Conservation (phyloP, 2,329 filamentous ascomycete species). For the Pseudogymnoascus verrucosus region DNA sequence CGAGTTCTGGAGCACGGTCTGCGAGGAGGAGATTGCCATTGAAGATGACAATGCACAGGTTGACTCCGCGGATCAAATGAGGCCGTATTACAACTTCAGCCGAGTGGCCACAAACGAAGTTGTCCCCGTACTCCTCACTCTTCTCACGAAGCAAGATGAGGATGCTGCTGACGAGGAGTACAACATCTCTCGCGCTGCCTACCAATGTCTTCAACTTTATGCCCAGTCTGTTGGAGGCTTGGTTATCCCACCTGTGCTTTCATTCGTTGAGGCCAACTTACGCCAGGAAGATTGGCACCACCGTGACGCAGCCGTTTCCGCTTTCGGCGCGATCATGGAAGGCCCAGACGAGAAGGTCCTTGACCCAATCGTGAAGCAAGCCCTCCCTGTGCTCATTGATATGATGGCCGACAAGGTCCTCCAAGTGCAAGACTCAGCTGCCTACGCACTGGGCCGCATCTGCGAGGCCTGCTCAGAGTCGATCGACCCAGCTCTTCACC, state of each 20-base stretch:
- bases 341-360: conserved; percentile 88
- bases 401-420: conserved; percentile 86
- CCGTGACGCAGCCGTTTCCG: conserved; percentile 90
- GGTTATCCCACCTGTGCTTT: conserved; percentile 77
- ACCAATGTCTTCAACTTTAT: conserved; percentile 94
- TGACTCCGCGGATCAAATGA: conserved; percentile 46
- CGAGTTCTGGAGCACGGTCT: conserved; percentile 99
- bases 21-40: conserved; percentile 95
- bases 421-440: conserved; percentile 91
- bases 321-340: conserved; percentile 98
- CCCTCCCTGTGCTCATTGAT: conserved; percentile 78
- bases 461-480: conserved; percentile 88
- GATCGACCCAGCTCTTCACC: conserved; percentile 75
- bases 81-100: conserved; percentile 93
- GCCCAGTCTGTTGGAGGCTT: conserved; percentile 80
- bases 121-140: conserved; percentile 78
- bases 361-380: conserved; percentile 92
- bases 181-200: conserved; percentile 88
- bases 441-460: conserved; percentile 91
- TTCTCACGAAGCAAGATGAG: conserved; percentile 95
- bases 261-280: conserved; percentile 87
- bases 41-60: conserved; percentile 91
- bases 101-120: conserved; percentile 89
- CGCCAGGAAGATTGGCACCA: conserved; percentile 89
- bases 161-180: conserved; percentile 96